Base-by-base conservation (phyloP, 345 rosid genomes). In the Salix purpurea region DNA sequence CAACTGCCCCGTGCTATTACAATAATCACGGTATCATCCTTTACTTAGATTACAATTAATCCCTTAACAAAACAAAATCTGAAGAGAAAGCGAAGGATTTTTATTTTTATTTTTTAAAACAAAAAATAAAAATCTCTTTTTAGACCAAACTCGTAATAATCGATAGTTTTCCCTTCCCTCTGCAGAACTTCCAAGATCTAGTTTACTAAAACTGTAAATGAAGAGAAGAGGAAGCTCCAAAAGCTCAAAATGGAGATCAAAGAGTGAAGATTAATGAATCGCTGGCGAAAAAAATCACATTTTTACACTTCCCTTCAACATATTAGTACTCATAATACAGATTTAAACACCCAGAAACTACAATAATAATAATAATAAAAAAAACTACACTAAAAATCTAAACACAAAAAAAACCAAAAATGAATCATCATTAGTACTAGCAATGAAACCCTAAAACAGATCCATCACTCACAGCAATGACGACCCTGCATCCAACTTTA, bases 361-460 rank as follows among this genome's bases (percentile, higher is more conserved):
- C 12, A 2, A 60, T 7, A 62, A 60, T 4, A 4, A 40, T 30
- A 26, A 28, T 28, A 28, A 28, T n/a, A 30, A 12, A 36, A 36
- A 16, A 39, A 40, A 21, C 15, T 18, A 23, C 71, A 66, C 34
- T 26, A 26, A 26, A 30, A 70, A 32, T 5, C 44, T 36, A 62
- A 34, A 42, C 3, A 11, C 8, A 24, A 23, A 37, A 37, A 10
- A 60, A 2, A 62, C 7, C 39, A 5, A 14, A n/a, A 30, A 5
- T 15, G 50, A 70, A 2, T 24, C 36, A 2, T 6, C 58, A 30
- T 32, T 65, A 40, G 32, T 71, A 73, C 80, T 84, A 94, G 85
- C 98, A 94, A 52, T 87, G 97, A 67, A 94, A 91, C 19, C 97
- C 97, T 69, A 96, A 82, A 23, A 96, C 97, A 69, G 98, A 87